Conservation (phyloP, 176 grass and related monocot species). For the Aegilops speltoides region DNA sequence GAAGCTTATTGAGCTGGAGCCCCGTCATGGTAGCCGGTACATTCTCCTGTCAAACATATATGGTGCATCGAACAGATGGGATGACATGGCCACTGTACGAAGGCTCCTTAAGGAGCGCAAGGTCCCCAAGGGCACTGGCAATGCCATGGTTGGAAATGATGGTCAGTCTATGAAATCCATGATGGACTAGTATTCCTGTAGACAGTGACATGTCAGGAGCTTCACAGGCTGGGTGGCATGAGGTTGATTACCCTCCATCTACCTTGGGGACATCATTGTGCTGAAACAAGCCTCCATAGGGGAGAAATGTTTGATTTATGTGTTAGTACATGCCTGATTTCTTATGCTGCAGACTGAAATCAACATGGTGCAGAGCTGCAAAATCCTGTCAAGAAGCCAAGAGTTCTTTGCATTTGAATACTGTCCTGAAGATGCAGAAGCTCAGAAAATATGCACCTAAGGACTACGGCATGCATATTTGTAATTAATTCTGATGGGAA, state of each 20-base stretch:
- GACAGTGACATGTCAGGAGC: neutral
- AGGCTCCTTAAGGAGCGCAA: conserved; percentile 48
- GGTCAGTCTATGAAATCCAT: neutral
- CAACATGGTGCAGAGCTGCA: neutral
- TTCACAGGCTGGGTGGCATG: neutral
- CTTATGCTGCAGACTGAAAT: neutral
- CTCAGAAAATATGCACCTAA: neutral
- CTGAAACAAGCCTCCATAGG: neutral
- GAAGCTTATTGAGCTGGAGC: conserved; percentile 62
- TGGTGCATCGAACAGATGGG: conserved; percentile 53
- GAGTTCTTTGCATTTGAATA: neutral
- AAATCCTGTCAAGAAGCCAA: neutral
- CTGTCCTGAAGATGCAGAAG: neutral
- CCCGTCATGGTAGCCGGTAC: conserved; percentile 57
- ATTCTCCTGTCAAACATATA: conserved; percentile 69
- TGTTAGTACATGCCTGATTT: neutral
- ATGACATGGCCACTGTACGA: conserved; percentile 53
- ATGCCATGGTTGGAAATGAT: conserved; percentile 43
- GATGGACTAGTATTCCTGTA: neutral
- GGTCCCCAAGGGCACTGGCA: conserved; percentile 54
- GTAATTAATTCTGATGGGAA: neutral
- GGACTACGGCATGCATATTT: neutral
- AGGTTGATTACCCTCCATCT: neutral
- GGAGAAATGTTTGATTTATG: neutral
- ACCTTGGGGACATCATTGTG: neutral